phyloP scores from a whole-genome alignment of 768 basidiomycete genomes.

The Auriscalpium vulgare region DNA sequence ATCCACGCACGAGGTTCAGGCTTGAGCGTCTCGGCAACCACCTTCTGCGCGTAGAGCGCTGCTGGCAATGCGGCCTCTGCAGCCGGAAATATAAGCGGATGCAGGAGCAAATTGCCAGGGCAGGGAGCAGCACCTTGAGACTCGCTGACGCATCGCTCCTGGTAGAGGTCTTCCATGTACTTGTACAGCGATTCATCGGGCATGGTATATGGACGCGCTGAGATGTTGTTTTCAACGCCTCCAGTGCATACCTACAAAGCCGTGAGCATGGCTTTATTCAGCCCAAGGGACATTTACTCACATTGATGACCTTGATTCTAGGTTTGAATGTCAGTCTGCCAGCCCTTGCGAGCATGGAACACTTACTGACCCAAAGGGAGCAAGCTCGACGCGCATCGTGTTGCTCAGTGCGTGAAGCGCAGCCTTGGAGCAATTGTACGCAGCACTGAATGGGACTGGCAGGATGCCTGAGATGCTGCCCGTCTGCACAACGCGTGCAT shows the following conservation, averaged over 20 bases:
- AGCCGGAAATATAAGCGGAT: background rate
- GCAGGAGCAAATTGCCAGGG: too few relatives aligned
- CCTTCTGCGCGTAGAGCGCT: background rate
- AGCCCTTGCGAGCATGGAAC: background rate
- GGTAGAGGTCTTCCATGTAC: background rate
- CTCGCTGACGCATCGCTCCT: background rate
- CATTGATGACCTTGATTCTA: too few relatives aligned
- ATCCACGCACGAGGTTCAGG: background rate
- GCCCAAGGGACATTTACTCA: too few relatives aligned
- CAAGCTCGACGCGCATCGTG: constrained; percentile 26
- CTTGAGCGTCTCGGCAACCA: background rate
- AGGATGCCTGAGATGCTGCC: constrained; percentile 23
- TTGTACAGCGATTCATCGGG: background rate
- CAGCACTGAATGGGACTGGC: constrained; percentile 22
- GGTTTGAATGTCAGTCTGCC: too few relatives aligned
- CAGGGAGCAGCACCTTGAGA: background rate
- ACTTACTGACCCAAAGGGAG: constrained; percentile 23
- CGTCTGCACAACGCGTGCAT: constrained; percentile 24
- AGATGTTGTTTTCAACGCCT: background rate
- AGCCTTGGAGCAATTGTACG: constrained; percentile 27
- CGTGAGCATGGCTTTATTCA: background rate
- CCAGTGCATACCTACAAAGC: background rate
- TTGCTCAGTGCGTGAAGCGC: constrained; percentile 25
- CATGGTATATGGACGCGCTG: background rate
- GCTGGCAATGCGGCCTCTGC: background rate